These are phyloP conservation scores for Chrysoporthe cubensis DNA, from an alignment of 2,329 filamentous ascomycete genomes.

Conservation along the genomic window DNA sequence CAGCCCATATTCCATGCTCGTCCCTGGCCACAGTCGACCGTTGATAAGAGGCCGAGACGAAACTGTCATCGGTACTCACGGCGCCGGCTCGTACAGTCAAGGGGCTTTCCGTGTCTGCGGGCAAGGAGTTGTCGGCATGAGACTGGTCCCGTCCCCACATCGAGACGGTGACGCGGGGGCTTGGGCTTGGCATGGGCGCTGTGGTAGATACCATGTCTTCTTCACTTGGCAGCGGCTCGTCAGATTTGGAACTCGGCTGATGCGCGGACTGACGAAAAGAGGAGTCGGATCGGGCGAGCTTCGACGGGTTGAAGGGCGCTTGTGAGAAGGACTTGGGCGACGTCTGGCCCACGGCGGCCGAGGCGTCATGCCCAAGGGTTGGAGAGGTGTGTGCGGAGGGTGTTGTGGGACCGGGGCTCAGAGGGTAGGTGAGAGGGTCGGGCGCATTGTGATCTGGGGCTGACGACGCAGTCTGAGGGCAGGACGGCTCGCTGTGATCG, in stretches of 20 bases:
- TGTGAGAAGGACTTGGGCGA: constrained; percentile 46
- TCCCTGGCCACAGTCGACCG: constrained; percentile 42
- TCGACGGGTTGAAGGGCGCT: constrained; percentile 47
- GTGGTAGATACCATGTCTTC: constrained; percentile 47
- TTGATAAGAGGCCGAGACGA: constrained; percentile 31
- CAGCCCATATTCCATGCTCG: constrained; percentile 47
- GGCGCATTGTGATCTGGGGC: constrained; percentile 29
- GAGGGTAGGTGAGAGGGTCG: constrained; percentile 43
- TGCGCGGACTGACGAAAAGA: constrained; percentile 38
- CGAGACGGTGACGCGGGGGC: constrained; percentile 61
- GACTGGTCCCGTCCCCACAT: constrained; percentile 53
- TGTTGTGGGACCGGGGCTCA: constrained; percentile 55
- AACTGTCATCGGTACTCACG: constrained; percentile 42
- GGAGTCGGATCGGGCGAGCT: constrained; percentile 38
- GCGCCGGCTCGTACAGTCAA: constrained; percentile 40
- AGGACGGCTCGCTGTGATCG: constrained; percentile 19
- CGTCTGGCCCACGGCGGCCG: constrained; percentile 31
- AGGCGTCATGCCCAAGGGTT: constrained; percentile 39
- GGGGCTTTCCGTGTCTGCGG: constrained; percentile 39
- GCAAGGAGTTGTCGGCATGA: constrained; percentile 43
- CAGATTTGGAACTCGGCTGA: constrained; percentile 55
- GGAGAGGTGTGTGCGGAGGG: constrained; percentile 52
- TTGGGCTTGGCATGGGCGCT: constrained; percentile 50
- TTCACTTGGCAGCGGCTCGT: constrained; percentile 55
- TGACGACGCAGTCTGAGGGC: constrained; percentile 11